Base-by-base conservation (phyloP, 768 basidiomycete genomes). In the Postia placenta region DNA sequence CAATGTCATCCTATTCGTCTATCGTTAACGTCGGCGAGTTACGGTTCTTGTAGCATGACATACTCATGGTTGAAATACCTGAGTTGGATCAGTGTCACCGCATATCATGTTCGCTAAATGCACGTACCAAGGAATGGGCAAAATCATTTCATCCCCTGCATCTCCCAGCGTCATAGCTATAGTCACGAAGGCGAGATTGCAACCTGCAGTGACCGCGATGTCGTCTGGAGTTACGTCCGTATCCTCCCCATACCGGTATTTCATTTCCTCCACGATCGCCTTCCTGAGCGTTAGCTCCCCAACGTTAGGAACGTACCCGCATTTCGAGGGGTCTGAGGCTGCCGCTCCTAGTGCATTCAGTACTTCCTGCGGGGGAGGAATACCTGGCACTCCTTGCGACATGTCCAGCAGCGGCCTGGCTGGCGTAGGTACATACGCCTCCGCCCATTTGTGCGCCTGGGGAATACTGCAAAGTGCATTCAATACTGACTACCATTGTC, bases 301-400 rank as follows among this genome's bases (percentile, higher is more conserved):
- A 36, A 77, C 71, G 47, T 74, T 81, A 1, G 72, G 64, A 6
- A 78, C 71, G 52, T 91, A 91, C 3, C 78, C 74, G 38, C 76
- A 76, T 27, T 69, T 73, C 4, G 44, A 39, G 0, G 73, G 70
- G 36, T 73, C 72, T 6, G 72, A 64, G 0, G 77, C 64, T 0
- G 76, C 71, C 7, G 59, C 58, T 0, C 67, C 71, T 1, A 91
- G 60, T 1, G 78, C 74, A 0, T 72, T 58, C 27, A 81, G 72
- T 5, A 62, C 43, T 1, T 17, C 24, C 2, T 67, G 59, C 2
- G 83, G 78, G 0, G 90, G 89, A 0, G 82, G 78, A 0, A 68
- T 70, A 4, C 83, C 81, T 0, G 90, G 90, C 0, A 81, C 80
- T 35, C 90, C 85, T 64, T 90, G 87, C 1, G 83, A 82, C 71